These are phyloP conservation scores for Hemileccinum rubropunctum DNA, from an alignment of 768 basidiomycete species.

Conservation along the genomic window DNA sequence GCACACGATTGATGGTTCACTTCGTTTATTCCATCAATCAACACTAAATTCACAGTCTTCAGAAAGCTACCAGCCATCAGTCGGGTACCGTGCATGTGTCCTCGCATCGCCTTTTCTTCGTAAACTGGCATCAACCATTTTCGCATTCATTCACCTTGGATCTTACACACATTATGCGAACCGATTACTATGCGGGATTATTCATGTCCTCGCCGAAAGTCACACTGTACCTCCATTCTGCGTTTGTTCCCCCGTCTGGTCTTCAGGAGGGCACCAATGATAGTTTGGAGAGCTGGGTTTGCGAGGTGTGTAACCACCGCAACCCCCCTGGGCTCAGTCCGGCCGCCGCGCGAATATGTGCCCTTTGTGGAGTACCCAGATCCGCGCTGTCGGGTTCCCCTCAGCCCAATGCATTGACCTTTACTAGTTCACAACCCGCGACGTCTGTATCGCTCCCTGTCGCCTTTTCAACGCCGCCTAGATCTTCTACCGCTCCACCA, in stretches of 20 bases:
- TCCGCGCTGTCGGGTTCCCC: constrained; percentile 30
- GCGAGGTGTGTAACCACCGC: constrained; percentile 82
- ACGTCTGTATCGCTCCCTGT: constrained; percentile 34
- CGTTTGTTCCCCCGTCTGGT: constrained; percentile 22
- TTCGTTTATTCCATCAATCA: constrained; percentile 25
- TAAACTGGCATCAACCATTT: constrained; percentile 50
- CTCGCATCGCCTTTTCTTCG: constrained; percentile 83
- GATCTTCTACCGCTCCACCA: constrained; percentile 18
- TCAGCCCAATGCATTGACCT: constrained; percentile 31
- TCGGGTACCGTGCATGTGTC: constrained; percentile 70
- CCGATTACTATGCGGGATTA: constrained; percentile 87
- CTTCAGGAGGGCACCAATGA: constrained; percentile 31
- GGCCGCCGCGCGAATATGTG: constrained; percentile 65
- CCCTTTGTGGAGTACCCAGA: constrained; percentile 79
- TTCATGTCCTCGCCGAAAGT: constrained; percentile 89
- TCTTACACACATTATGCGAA: constrained; percentile 63
- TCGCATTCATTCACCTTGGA: constrained; percentile 65
- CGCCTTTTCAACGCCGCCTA: constrained; percentile 16
- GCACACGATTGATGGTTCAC: constrained; percentile 17
- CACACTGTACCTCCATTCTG: constrained; percentile 61
- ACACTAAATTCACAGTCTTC: constrained; percentile 50
- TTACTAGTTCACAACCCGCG: constrained; percentile 39
- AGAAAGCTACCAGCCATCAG: constrained; percentile 82
- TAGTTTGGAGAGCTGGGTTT: constrained; percentile 69
- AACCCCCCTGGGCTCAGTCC: constrained; percentile 79